These are phyloP conservation scores for Alternaria sp. DNA, from an alignment of 2,329 filamentous ascomycete species.

Conservation along the genomic window DNA sequence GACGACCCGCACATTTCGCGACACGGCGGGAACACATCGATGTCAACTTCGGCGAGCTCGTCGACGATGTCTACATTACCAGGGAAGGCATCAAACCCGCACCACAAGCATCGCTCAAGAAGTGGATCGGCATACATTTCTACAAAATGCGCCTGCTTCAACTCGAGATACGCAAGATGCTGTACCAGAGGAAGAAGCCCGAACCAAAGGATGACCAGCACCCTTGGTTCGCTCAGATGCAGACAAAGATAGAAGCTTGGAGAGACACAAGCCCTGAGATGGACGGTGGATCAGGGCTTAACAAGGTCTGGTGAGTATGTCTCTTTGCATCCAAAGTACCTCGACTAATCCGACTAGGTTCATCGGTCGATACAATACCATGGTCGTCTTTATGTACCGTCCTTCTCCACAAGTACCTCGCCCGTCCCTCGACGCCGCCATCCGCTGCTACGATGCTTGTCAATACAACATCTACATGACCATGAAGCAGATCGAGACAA, in stretches of 20 bases:
- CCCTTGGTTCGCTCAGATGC: conserved; percentile 85
- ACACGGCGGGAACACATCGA: conserved; percentile 83
- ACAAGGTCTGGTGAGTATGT: conserved; percentile 74
- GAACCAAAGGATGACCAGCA: conserved; percentile 80
- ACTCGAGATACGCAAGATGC: conserved; percentile 81
- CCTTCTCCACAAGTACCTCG: conserved; percentile 91
- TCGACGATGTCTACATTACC: conserved; percentile 84
- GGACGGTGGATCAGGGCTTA: conserved; percentile 71
- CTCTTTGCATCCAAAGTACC: background rate
- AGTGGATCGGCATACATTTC: conserved; percentile 89
- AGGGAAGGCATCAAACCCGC: conserved; percentile 72
- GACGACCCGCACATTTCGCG: conserved; percentile 83
- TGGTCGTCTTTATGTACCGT: conserved; percentile 85
- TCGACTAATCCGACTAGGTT: conserved; percentile 55
- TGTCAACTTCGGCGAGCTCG: conserved; percentile 81
- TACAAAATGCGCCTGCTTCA: conserved; percentile 89
- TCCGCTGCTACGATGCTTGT: conserved; percentile 82
- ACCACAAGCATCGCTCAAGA: conserved; percentile 77
- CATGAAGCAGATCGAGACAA: conserved; percentile 76
- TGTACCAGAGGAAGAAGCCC: conserved; percentile 83
- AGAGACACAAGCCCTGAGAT: conserved; percentile 75
- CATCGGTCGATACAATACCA: conserved; percentile 77
- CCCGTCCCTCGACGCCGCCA: conserved; percentile 78
- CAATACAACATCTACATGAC: conserved; percentile 82
- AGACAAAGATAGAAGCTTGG: conserved; percentile 80